Percentiles rank a stretch among this genome's conserved stretches.
phyloP scores from a whole-genome alignment of 805 yeast genomes.

The Kazachstania kunashirensis region DNA sequence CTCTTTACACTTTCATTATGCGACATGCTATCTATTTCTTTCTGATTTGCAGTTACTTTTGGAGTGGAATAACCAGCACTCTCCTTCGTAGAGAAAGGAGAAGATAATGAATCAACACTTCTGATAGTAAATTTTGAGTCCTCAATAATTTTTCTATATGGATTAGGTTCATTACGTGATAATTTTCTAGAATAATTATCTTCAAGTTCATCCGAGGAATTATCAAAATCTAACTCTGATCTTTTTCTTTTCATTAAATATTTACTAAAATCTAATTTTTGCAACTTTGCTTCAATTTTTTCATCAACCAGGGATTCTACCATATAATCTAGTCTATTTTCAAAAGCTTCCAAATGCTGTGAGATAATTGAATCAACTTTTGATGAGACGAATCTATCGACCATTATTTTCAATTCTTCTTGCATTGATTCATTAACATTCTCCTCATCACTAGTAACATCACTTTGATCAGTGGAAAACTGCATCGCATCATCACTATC shows the following conservation, averaged over 20 bases:
- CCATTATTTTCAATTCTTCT: conserved; percentile 22
- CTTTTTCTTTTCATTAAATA: not conserved
- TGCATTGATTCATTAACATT: conserved; percentile 12
- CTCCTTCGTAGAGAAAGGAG: not conserved
- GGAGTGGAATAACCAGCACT: conserved; percentile 1
- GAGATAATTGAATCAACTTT: conserved; percentile 15
- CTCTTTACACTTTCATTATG: not conserved
- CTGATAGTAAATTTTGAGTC: conserved; percentile 4
- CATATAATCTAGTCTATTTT: conserved; percentile 9
- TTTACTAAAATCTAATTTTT: conserved; percentile 3
- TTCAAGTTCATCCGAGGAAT: not conserved
- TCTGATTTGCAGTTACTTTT: not conserved
- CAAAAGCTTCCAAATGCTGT: conserved; percentile 13
- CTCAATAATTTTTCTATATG: conserved; percentile 2
- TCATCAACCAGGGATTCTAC: conserved; percentile 12
- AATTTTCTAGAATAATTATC: not conserved
- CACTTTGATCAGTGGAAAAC: conserved; percentile 7
- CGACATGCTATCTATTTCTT: not conserved
- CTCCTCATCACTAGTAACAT: conserved; percentile 8
- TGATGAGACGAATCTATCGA: conserved; percentile 20
- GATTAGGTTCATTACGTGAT: not conserved
- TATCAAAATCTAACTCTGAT: not conserved
- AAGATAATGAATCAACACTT: not conserved
- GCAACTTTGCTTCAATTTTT: conserved; percentile 7
- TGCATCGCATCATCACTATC: conserved; percentile 1